These are phyloP conservation scores for Abelmoschus esculentus DNA, from an alignment of 345 rosid genomes.

Conservation along the genomic window DNA sequence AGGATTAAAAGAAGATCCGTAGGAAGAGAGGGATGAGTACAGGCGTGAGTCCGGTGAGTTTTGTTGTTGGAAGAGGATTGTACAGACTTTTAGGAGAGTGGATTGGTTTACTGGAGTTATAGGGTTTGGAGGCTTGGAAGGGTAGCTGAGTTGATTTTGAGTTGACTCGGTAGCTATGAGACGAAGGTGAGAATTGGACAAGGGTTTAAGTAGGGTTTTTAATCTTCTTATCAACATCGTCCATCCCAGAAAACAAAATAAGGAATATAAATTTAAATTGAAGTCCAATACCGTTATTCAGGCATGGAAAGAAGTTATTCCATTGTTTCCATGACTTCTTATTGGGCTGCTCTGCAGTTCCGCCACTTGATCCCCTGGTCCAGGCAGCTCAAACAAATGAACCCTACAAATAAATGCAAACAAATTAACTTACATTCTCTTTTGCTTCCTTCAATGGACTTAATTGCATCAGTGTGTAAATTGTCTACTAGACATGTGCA, in stretches of 20 bases:
- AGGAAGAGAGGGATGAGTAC: slow-evolving; percentile 48
- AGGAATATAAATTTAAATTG: background rate
- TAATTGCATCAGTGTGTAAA: no score
- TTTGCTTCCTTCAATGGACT: background rate
- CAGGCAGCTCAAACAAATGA: slow-evolving; percentile 24
- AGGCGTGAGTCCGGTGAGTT: slow-evolving; percentile 57
- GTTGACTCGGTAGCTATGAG: slow-evolving; percentile 10
- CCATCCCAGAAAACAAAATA: background rate
- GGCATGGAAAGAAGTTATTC: slow-evolving; percentile 11
- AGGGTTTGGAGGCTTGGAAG: background rate
- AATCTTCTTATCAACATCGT: slow-evolving; percentile 17
- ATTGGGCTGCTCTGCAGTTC: slow-evolving; percentile 55
- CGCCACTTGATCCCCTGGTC: slow-evolving; percentile 53
- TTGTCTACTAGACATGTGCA: no score
- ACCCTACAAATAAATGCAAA: slow-evolving; percentile 27
- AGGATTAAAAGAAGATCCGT: slow-evolving; percentile 31
- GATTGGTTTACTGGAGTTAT: slow-evolving; percentile 38
- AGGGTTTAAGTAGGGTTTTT: slow-evolving; percentile 11
- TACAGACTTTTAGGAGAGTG: slow-evolving; percentile 64
- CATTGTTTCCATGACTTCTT: slow-evolving; percentile 77
- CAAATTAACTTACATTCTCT: background rate
- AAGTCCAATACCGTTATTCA: background rate
- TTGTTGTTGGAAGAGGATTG: slow-evolving; percentile 74
- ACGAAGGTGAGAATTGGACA: slow-evolving; percentile 6
- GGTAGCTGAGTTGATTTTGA: slow-evolving; percentile 11